phyloP scores from a whole-genome alignment of 2,329 filamentous ascomycete genomes.

The Alternaria dauci region DNA sequence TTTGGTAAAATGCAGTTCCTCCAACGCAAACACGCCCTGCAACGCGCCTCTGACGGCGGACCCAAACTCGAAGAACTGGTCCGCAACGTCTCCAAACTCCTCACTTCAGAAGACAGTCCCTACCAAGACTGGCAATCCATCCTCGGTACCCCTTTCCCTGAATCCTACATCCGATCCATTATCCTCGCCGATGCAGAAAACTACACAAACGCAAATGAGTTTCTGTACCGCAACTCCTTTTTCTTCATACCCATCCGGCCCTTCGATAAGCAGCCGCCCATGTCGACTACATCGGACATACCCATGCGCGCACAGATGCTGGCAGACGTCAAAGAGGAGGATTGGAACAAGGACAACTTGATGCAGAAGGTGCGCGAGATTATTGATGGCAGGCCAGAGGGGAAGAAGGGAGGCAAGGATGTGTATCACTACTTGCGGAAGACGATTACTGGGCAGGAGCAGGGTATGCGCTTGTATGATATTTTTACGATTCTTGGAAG shows the following conservation, averaged over 20 bases:
- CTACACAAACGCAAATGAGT: constrained; percentile 65
- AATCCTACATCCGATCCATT: constrained; percentile 60
- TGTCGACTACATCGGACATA: constrained; percentile 24
- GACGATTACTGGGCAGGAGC: constrained; percentile 41
- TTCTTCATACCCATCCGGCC: constrained; percentile 61
- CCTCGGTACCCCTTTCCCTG: constrained; percentile 40
- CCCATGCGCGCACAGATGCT: constrained; percentile 30
- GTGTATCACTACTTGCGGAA: constrained; percentile 47
- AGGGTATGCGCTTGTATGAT: constrained; percentile 48
- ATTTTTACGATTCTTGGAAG: constrained; percentile 47
- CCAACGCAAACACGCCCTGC: constrained; percentile 73
- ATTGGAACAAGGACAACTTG: constrained; percentile 38
- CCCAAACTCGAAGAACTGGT: constrained; percentile 51
- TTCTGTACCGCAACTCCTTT: constrained; percentile 64
- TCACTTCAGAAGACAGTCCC: constrained; percentile 39
- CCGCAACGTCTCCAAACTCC: constrained; percentile 37
- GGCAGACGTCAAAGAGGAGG: constrained; percentile 20
- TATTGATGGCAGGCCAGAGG: constrained; percentile 37
- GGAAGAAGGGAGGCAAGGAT: constrained; percentile 37
- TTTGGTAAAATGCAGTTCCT: constrained; percentile 82
- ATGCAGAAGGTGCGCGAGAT: constrained; percentile 38
- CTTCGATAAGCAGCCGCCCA: constrained; percentile 15
- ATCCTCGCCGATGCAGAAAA: constrained; percentile 64
- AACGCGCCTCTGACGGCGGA: constrained; percentile 57
- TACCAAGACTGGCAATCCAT: constrained; percentile 37